Evolutionary conservation across 2,329 filamentous ascomycete genomes (phyloP), one percentile per base, ranked within the genome.

Genomic region (Fusarium burgessii): DNA sequence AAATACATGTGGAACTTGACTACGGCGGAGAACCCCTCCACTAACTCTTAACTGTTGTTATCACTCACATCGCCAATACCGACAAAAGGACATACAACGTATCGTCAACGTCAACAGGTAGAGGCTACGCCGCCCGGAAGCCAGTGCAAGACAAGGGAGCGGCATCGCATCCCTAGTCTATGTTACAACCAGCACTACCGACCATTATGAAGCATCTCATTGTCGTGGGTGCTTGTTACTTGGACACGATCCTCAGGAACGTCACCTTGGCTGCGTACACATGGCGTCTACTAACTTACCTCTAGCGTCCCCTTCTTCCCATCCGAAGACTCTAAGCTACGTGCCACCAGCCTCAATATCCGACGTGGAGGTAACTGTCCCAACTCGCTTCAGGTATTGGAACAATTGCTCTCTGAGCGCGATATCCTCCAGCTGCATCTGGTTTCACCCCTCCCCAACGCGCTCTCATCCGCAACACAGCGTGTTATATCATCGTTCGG

Each of bases 351-450:
- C 27, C 78, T 92, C 58, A 80, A 83, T 38, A 85, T 86, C 45
- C 88, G 92, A 33, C 87, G 91, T 29, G 92, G 92, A 56, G 92
- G 92, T 35, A 95, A 94, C 78, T 90, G 90, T 68, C 87, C 90
- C 27, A 94, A 94, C 77, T 88, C 88, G 6, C 85, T 93, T 36
- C 87, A 93, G 77, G 91, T 94, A 12, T 82, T 94, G 29, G 85
- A 89, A 67, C 90, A 94, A 77, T 84, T 93, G 20, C 74, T 89
- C 58, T 51, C 42, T n/a, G 66, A 69, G 33, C 54, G 27, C 45
- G 74, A 72, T 64, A 55, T 57, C 58, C 71, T 83, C 40, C 74
- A 73, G 47, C 77, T 80, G 43, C 81, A 87, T 72, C 81, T 89
- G 32, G 79, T 89, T 27, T 81, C 86, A 23, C 82, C 81, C 61